These are phyloP conservation scores for Larix kaempferi DNA, from an alignment of 75 land plant species.

Conservation along the genomic window DNA sequence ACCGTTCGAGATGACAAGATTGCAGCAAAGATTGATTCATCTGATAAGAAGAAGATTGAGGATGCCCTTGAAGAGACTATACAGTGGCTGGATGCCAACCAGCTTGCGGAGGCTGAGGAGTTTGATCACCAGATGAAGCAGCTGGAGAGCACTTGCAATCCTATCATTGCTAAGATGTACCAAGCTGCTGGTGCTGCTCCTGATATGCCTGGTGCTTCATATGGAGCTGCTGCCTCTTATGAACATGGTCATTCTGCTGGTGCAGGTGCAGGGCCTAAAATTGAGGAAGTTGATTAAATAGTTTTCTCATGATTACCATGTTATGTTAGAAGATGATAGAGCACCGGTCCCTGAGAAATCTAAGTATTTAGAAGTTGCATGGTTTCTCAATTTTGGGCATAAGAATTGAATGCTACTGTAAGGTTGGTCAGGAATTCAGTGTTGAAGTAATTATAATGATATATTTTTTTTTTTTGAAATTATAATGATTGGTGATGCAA, in stretches of 20 bases:
- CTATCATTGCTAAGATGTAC: constrained; percentile 34
- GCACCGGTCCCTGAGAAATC: too few species aligned
- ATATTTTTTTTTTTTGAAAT: too few species aligned
- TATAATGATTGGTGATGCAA: too few species aligned
- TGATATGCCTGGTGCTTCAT: background rate
- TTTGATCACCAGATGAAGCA: constrained; percentile 44
- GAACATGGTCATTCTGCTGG: constrained; percentile 8
- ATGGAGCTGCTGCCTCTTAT: constrained; percentile 12
- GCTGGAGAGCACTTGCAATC: constrained; percentile 25
- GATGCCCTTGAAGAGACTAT: constrained; percentile 25
- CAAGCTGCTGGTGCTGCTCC: constrained; percentile 17
- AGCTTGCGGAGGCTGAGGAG: constrained; percentile 39
- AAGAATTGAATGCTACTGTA: too few species aligned
- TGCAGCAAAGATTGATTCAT: constrained; percentile 6
- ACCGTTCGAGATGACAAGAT: constrained; percentile 42
- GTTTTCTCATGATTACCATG: too few species aligned
- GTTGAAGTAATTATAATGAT: too few species aligned
- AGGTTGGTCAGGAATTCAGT: too few species aligned
- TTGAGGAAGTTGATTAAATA: constrained; percentile 31
- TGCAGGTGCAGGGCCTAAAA: constrained; percentile 33
- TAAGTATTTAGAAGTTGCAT: too few species aligned
- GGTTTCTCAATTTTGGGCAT: too few species aligned
- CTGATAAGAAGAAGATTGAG: constrained; percentile 13
- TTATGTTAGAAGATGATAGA: too few species aligned
- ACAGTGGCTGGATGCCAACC: constrained; percentile 37